phyloP scores from a whole-genome alignment of 108 stramenopile genomes.

The Cyclotella sp. region DNA sequence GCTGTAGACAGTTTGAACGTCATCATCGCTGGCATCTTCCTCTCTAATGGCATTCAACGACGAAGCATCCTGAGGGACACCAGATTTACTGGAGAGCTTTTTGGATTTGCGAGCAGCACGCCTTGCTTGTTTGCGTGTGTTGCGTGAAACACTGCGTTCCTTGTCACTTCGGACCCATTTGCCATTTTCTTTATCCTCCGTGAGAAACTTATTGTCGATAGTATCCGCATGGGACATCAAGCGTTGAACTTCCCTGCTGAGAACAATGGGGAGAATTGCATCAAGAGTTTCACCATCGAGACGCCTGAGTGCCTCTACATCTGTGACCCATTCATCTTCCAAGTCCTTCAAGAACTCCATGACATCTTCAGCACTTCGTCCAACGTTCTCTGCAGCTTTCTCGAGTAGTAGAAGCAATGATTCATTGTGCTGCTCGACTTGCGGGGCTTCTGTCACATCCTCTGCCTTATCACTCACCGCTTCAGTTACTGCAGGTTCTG shows the following conservation, averaged over 20 bases:
- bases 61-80: not conserved
- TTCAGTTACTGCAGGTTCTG: not conserved
- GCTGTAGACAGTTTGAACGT: conserved; percentile 12
- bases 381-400: conserved; percentile 53
- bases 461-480: not conserved
- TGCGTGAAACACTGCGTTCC: conserved; percentile 13
- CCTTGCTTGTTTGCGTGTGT: conserved; percentile 33
- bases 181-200: conserved; percentile 15
- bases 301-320: conserved; percentile 50
- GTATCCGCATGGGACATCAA: conserved; percentile 41
- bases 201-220: conserved; percentile 49
- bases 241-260: conserved; percentile 49
- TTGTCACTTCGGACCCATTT: conserved; percentile 15
- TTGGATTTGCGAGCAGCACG: conserved; percentile 33
- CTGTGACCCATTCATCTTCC: conserved; percentile 59
- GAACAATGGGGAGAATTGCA: conserved; percentile 45
- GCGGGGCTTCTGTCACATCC: not conserved
- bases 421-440: conserved; percentile 10
- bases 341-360: conserved; percentile 31
- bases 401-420: conserved; percentile 40
- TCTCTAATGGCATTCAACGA: conserved; percentile 32
- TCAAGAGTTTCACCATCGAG: conserved; percentile 48
- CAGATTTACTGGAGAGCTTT: conserved; percentile 4
- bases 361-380: conserved; percentile 47
- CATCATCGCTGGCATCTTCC: conserved; percentile 24